phyloP scores from a whole-genome alignment of 331 rosid genomes.

The Spiraea crenata region DNA sequence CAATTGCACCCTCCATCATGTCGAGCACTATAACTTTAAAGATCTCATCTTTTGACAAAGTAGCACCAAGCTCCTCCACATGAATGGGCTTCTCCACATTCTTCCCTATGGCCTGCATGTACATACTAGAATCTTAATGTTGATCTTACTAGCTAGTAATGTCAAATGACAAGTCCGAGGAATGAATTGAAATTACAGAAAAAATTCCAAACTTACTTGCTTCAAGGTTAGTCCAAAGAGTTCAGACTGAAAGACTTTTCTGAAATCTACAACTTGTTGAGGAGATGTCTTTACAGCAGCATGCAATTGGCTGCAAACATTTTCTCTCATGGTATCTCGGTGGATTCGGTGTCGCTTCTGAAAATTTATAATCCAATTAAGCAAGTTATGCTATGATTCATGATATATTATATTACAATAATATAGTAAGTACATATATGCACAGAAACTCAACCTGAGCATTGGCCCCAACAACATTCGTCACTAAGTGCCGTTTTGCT shows the following conservation, averaged over 20 bases:
- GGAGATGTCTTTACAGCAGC: slow-evolving; percentile 44
- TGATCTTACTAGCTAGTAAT: too few relatives aligned
- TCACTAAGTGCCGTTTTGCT: slow-evolving; percentile 45
- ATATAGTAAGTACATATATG: not conserved
- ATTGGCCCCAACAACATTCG: slow-evolving; percentile 56
- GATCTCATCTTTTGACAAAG: slow-evolving; percentile 44
- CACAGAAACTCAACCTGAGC: slow-evolving; percentile 58
- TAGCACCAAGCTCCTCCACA: slow-evolving; percentile 56
- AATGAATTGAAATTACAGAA: too few relatives aligned
- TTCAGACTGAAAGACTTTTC: slow-evolving; percentile 52
- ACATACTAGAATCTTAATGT: too few relatives aligned
- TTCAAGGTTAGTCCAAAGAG: slow-evolving; percentile 68
- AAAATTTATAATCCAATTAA: not conserved
- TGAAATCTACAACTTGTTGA: slow-evolving; percentile 49
- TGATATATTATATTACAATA: not conserved
- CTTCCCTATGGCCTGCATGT: slow-evolving; percentile 55
- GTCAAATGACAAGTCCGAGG: too few relatives aligned
- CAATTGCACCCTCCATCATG: slow-evolving; percentile 75
- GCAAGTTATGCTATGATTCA: not conserved
- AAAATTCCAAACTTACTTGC: slow-evolving; percentile 41
- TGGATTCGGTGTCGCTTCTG: slow-evolving; percentile 65
- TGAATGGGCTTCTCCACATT: slow-evolving; percentile 40
- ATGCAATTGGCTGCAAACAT: slow-evolving; percentile 36
- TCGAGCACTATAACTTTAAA: slow-evolving; percentile 61
- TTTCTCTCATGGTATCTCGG: slow-evolving; percentile 58